Evolutionary conservation across 176 grass and related monocot genomes (phyloP).

Genomic region (Aegilops tauschii): DNA sequence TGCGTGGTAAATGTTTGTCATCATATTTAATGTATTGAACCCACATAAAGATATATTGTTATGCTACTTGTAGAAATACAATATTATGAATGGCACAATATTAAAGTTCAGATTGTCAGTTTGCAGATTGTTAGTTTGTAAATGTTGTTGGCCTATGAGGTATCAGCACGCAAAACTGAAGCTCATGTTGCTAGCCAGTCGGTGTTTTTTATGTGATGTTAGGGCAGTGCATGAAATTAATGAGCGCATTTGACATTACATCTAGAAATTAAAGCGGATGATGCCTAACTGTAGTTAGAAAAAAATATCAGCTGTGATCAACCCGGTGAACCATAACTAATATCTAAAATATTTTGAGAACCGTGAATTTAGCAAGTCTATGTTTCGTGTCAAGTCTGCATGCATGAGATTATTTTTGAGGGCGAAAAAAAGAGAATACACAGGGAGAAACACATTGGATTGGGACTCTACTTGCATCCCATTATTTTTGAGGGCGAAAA

Average conservation of each 20-base stretch:
- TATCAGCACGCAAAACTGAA: not conserved
- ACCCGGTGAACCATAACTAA: not conserved
- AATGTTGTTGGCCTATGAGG: not conserved
- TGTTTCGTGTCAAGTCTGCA: not conserved
- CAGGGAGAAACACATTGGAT: not conserved
- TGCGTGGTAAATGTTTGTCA: not conserved
- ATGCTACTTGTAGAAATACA: not conserved
- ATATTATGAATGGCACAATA: not conserved
- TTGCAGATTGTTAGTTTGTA: not conserved
- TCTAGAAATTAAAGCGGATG: not conserved
- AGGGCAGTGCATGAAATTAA: not conserved
- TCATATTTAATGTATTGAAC: not conserved
- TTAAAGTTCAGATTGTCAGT: not conserved
- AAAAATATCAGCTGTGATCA: not conserved
- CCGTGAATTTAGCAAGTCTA: not conserved
- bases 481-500: not conserved
- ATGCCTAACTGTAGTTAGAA: not conserved
- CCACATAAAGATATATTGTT: not conserved
- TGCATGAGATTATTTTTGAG: not conserved
- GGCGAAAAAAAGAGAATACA: not conserved
- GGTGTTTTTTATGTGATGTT: not conserved
- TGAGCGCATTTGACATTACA: not conserved
- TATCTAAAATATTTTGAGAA: not conserved
- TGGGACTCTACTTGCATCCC: not conserved
- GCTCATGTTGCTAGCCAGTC: not conserved